Base-by-base conservation (phyloP, 2,329 filamentous ascomycete species). In the Aspergillus floridensis region DNA sequence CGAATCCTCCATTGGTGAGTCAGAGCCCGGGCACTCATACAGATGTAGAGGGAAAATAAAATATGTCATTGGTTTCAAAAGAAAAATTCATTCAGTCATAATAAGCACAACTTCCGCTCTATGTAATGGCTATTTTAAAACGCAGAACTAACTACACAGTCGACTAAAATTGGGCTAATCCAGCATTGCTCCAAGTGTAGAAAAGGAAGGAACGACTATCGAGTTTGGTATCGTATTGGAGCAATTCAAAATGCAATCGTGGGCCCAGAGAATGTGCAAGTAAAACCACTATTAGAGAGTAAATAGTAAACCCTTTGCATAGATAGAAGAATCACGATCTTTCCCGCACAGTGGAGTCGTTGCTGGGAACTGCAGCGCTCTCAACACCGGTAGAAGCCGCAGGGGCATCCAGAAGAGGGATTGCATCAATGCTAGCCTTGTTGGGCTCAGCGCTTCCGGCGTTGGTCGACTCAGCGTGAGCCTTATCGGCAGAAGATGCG, bases 321-420 rank as follows among this genome's bases (percentile, higher is more conserved):
- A 31, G 14, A 11, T 29, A 19, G 12, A n/a, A 49, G 24, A 32
- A 32, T 62, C 65, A 73, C 35, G 49, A 68, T 59, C 70, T 67
- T 55, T 70, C 68, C 22, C 71, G 70, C 31, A 68, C 41, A 14
- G 51, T 52, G n/a, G 63, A 61, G 26, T 44, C 38, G 16, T 60
- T 56, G 19, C 56, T 46, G 14, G 48, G 46, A 35, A 51, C 48
- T 44, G 59, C 51, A 5, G 70, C 12, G 41, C 29, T 60, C 14
- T 62, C 53, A 5, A 67, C 59, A 41, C 68, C 71, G 24, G 70
- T 73, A n/a, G 72, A 68, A 16, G 63, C 63, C 10, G 63, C 65
- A 48, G 59, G 62, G 12, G 72, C 59, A 62, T 76, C 75, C 35
- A 77, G 67, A n/a, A 70, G 69, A 8, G 75, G 75, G 48, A 77